These are phyloP conservation scores for Hypholoma fasciculare DNA, from an alignment of 768 basidiomycete genomes.

Conservation along the genomic window DNA sequence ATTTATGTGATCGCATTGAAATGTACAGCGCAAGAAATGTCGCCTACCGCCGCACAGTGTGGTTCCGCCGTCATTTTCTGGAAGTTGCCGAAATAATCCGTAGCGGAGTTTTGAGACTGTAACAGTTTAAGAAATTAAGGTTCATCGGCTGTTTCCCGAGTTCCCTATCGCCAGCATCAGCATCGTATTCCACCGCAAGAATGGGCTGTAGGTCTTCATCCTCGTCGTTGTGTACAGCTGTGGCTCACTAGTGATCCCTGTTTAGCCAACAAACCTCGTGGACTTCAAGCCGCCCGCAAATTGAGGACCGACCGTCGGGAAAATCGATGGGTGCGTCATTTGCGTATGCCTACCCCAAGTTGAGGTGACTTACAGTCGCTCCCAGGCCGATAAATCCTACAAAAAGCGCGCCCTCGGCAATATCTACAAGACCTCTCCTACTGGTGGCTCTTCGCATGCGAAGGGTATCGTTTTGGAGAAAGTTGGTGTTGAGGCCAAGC, in stretches of 20 bases:
- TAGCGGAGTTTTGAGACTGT: constrained; percentile 29
- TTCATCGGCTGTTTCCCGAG: constrained; percentile 35
- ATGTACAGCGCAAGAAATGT: too few species aligned
- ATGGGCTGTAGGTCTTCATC: constrained; percentile 77
- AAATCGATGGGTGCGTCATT: constrained; percentile 89
- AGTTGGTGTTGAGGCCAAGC: constrained; percentile 99
- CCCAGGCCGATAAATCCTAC: constrained; percentile 95
- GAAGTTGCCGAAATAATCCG: constrained; percentile 16
- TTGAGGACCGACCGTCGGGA: constrained; percentile 91
- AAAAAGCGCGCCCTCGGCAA: constrained; percentile 99
- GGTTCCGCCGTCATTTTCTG: neutral
- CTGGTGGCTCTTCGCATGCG: constrained; percentile 98
- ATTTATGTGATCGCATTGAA: neutral
- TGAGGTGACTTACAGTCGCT: constrained; percentile 6
- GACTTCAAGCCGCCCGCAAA: constrained; percentile 98
- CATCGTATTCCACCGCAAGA: constrained; percentile 60
- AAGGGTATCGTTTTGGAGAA: constrained; percentile 99
- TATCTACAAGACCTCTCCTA: constrained; percentile 99
- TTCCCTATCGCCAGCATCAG: constrained; percentile 29
- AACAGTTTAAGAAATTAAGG: constrained; percentile 48
- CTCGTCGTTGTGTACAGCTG: constrained; percentile 10
- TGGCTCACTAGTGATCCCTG: constrained; percentile 14
- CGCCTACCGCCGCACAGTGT: neutral
- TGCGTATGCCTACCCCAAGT: constrained; percentile 8
- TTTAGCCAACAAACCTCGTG: constrained; percentile 97